Base-by-base conservation (phyloP, 805 yeast genomes). In the Brettanomyces nanus region DNA sequence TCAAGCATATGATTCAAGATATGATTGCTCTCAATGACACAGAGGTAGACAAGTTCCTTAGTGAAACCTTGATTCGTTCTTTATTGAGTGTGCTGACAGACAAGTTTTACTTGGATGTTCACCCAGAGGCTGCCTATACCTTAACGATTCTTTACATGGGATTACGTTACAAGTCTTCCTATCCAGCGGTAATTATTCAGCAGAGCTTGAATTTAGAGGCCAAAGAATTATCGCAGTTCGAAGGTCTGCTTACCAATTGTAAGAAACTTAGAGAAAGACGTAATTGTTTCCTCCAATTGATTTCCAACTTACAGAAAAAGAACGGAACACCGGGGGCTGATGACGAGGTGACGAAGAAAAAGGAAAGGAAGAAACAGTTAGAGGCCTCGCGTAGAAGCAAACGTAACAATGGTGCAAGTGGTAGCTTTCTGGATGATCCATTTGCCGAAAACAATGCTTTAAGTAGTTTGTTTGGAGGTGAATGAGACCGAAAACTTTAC, bases 71-170 rank as follows among this genome's bases (percentile, higher is more conserved):
- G 53, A 74, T 85, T 43, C 81, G 82, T 46, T 68, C 92, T 0
- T 67, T 90, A 38, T 52, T 85, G 14, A 67, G 69, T 26, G 77
- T 90, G 4, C 62, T 90, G 36, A 65, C 73, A 35, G 92, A 85
- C 50, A 80, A 77, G 39, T 79, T 84, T 44, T 85, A 84, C 57
- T 75, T 73, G 32, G 98, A 90, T 51, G 83, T 92, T 0, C 95
- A 89, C 46, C 74, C 80, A 14, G 98, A 90, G 56, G 95, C 94
- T 1, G 89, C 94, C n/a, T 80, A 84, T 41, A 84, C 94, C 1
- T 70, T 90, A 41, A 82, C 95, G 0, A 75, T 82, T 3, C 63
- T 90, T 33, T 89, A 86, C 56, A 73, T 85, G 51, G 76, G 82
- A 6, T 66, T 85, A 48, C 68, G 90, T 37, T 67, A 77, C 28